Base-by-base conservation (phyloP, 352 stramenopile species). In the Phytophthora citrophthora region DNA sequence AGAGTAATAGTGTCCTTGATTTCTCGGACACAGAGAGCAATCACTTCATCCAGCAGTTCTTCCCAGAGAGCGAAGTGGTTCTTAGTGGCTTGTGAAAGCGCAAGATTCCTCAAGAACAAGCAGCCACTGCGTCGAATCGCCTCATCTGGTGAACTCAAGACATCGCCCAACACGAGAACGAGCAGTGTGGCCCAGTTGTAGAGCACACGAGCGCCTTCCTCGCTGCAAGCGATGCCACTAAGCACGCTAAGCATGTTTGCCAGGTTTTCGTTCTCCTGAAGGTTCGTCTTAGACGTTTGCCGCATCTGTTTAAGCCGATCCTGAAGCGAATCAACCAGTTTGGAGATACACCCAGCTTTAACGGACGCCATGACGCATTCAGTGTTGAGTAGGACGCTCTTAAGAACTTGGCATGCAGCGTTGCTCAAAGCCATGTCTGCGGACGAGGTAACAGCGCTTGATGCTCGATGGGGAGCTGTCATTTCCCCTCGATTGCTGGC, bases 11-110 rank as follows among this genome's bases (percentile, higher is more conserved):
- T 36, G 43, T 64, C 64, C 9, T 50, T 6, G 23, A 41, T 56
- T 5, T 56, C 52, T 13, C 41, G 50, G 18, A 72, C 41, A 40
- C 60, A 77, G 15, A 59, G 47, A 12, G 32, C 61, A 40, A 89
- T 39, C 36, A 89, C 54, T 20, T 50, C 31, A 36, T 84, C 60
- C 24, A 91, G 36, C 7, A 72, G 34, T 4, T 72, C 51, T 40
- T 90, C 81, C 81, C 81, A 92, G n/a, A 90, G 20, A 0, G 70
- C 68, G 38, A 88, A 83, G 51, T 90, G 61, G 64, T 68, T 88
- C 45, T 80, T 88, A 18, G 79, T 68, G 15, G 72, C 46, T 52
- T 77, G 66, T n/a, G 77, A 83, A 4, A 89, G 64, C 23, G 79
- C 73, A 47, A 92, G 67, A 49, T 92, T 90, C 26, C 83, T 77